Percentiles rank a stretch among this genome's conserved stretches.
These are phyloP conservation scores for Nannochloris sp. DNA, from an alignment of 139 green algal genomes.

Conservation along the genomic window DNA sequence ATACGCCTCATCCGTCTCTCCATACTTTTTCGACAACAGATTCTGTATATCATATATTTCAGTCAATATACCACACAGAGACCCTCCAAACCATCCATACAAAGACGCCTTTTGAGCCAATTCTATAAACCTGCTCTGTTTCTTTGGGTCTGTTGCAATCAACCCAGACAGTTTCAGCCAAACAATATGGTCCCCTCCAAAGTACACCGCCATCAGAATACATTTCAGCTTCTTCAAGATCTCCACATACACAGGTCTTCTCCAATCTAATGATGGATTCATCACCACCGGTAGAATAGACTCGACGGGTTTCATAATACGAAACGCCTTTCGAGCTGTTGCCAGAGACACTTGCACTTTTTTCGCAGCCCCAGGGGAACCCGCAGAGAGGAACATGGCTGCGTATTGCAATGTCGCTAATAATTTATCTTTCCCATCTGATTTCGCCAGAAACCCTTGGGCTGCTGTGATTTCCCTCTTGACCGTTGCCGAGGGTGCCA, in stretches of 20 bases:
- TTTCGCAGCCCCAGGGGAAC: conserved; percentile 71
- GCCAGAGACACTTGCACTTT: conserved; percentile 82
- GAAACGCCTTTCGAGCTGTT: conserved; percentile 81
- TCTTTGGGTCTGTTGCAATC: conserved; percentile 35
- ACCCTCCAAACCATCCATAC: conserved; percentile 48
- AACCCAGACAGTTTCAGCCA: conserved; percentile 80
- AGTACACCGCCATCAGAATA: conserved; percentile 90
- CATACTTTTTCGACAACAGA: conserved; percentile 3
- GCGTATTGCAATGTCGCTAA: conserved; percentile 83
- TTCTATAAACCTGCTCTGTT: conserved; percentile 43
- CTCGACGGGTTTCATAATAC: conserved; percentile 75
- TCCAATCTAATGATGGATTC: conserved; percentile 49
- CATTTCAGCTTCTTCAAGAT: conserved; percentile 73
- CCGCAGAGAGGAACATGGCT: conserved; percentile 78
- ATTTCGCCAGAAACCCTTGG: conserved; percentile 69
- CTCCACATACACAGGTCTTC: conserved; percentile 55
- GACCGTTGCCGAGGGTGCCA: no score
- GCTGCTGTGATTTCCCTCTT: not conserved
- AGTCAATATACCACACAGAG: conserved; percentile 31
- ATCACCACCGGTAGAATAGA: conserved; percentile 57
- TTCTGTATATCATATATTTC: conserved; percentile 33
- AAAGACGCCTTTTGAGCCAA: conserved; percentile 57
- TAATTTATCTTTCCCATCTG: conserved; percentile 90
- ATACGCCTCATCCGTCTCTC: conserved; percentile 56
- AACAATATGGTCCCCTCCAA: conserved; percentile 84